Percentiles rank a stretch among this genome's conserved stretches.
phyloP scores from a whole-genome alignment of 2,329 filamentous ascomycete genomes.

The Chrysosphaeria jannelii region DNA sequence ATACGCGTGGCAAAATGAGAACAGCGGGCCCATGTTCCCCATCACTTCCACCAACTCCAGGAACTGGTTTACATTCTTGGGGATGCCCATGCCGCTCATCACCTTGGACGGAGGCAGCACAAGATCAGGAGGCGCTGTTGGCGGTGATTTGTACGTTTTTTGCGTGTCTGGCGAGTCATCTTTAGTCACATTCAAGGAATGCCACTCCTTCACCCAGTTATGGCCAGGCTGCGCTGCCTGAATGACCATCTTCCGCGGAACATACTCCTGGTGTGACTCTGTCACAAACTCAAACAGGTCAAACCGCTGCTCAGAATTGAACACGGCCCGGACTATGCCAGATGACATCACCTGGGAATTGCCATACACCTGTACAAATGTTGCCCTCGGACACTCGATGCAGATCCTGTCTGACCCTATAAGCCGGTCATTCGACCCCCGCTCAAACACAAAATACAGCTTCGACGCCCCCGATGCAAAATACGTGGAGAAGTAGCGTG shows the following conservation, averaged over 20 bases:
- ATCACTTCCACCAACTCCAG: slow-evolving; percentile 37
- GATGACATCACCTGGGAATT: slow-evolving; percentile 53
- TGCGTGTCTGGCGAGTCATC: slow-evolving; percentile 32
- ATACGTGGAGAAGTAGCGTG: slow-evolving; percentile 71
- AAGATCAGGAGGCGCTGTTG: slow-evolving; percentile 25
- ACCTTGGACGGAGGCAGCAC: slow-evolving; percentile 27
- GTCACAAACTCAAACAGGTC: slow-evolving; percentile 64
- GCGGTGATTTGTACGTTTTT: slow-evolving; percentile 26
- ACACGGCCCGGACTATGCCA: slow-evolving; percentile 52
- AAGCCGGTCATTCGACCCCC: slow-evolving; percentile 21
- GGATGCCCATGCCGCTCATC: slow-evolving; percentile 25
- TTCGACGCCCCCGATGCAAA: slow-evolving; percentile 65
- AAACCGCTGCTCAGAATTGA: slow-evolving; percentile 51
- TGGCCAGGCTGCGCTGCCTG: slow-evolving; percentile 29
- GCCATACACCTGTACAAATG: slow-evolving; percentile 71
- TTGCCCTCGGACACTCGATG: slow-evolving; percentile 48
- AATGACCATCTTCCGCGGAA: slow-evolving; percentile 37
- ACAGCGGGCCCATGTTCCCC: slow-evolving; percentile 34
- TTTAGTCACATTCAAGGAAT: slow-evolving; percentile 19
- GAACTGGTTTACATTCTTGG: slow-evolving; percentile 29
- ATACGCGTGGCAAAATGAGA: slow-evolving; percentile 24
- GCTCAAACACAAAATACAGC: slow-evolving; percentile 64
- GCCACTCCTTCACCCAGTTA: slow-evolving; percentile 35
- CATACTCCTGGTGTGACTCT: slow-evolving; percentile 49
- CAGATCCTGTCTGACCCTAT: slow-evolving; percentile 34